A percentile compares a stretch with the other conserved stretches of the same genome.
These are phyloP conservation scores for Trametes villosa DNA, from an alignment of 768 basidiomycete species.

Conservation along the genomic window DNA sequence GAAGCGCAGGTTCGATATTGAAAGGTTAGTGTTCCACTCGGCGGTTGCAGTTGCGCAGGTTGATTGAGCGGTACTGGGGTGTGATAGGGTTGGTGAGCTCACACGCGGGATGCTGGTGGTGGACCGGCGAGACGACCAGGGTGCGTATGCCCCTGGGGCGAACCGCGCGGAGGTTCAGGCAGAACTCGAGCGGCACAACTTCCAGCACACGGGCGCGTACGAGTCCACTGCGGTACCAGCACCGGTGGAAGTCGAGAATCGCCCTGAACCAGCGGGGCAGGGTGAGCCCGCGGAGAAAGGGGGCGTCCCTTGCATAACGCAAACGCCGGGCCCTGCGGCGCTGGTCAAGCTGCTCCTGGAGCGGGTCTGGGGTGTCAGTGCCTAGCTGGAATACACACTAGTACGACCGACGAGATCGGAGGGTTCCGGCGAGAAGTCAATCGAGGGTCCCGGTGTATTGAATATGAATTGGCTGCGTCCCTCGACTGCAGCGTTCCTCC, in stretches of 20 bases:
- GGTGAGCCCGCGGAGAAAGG: not conserved
- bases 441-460: not conserved
- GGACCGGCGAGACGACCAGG: slow-evolving; percentile 69
- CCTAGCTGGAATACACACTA: not conserved
- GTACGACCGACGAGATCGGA: slow-evolving; percentile 18
- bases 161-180: slow-evolving; percentile 69
- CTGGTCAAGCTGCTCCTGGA: slow-evolving; percentile 53
- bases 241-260: slow-evolving; percentile 51
- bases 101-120: slow-evolving; percentile 89
- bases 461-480: slow-evolving; percentile 7
- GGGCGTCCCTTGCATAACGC: slow-evolving; percentile 46
- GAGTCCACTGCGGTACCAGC: slow-evolving; percentile 61
- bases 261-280: not conserved
- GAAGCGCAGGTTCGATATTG: slow-evolving; percentile 34
- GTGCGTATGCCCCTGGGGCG: slow-evolving; percentile 66
- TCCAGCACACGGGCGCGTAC: slow-evolving; percentile 37
- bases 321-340: slow-evolving; percentile 64
- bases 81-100: slow-evolving; percentile 66
- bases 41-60: not conserved
- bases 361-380: slow-evolving; percentile 57
- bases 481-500: not conserved
- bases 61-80: not conserved
- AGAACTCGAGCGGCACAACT: slow-evolving; percentile 45
- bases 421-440: slow-evolving; percentile 1
- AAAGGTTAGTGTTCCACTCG: slow-evolving; percentile 46